Conservation (phyloP, 768 basidiomycete genomes). For the Cyathus striatus region DNA sequence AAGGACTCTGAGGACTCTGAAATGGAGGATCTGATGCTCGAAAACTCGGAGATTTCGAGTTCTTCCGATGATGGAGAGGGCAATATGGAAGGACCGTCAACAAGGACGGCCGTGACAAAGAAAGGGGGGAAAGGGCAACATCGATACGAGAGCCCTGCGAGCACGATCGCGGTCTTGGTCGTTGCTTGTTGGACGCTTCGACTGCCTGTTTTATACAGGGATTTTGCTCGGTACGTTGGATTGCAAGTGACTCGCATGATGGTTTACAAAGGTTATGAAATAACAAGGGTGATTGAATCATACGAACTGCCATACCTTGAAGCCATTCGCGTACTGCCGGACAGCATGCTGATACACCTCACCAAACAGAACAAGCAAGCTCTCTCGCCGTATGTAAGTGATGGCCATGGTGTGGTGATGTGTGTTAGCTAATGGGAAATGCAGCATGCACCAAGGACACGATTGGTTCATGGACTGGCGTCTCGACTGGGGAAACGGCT, state of each 20-base stretch:
- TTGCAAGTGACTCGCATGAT: background rate
- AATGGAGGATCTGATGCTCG: constrained; percentile 34
- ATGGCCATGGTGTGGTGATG: background rate
- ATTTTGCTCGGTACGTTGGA: constrained; percentile 61
- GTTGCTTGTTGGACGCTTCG: constrained; percentile 79
- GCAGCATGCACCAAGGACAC: constrained; percentile 62
- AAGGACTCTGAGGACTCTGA: constrained; percentile 23
- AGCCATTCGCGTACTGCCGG: constrained; percentile 56
- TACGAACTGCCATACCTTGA: constrained; percentile 83
- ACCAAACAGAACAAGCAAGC: constrained; percentile 64
- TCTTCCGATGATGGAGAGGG: constrained; percentile 26
- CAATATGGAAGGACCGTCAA: constrained; percentile 10
- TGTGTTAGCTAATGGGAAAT: background rate
- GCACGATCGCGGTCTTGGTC: constrained; percentile 62
- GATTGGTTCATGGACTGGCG: constrained; percentile 52
- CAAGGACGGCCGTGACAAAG: constrained; percentile 5
- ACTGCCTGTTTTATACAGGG: constrained; percentile 69
- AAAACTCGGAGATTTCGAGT: constrained; percentile 37
- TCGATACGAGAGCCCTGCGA: constrained; percentile 33
- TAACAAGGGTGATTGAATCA: constrained; percentile 63
- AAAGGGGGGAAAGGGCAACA: constrained; percentile 13
- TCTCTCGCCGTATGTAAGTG: constrained; percentile 65
- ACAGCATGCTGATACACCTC: constrained; percentile 59
- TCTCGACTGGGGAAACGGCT: constrained; percentile 60
- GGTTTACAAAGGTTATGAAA: constrained; percentile 6